Percentiles rank a stretch among this genome's conserved stretches.
Evolutionary conservation across 1,284 basidiomycete genomes (phyloP).

Genomic region (Ustanciosporium gigantosporum): DNA sequence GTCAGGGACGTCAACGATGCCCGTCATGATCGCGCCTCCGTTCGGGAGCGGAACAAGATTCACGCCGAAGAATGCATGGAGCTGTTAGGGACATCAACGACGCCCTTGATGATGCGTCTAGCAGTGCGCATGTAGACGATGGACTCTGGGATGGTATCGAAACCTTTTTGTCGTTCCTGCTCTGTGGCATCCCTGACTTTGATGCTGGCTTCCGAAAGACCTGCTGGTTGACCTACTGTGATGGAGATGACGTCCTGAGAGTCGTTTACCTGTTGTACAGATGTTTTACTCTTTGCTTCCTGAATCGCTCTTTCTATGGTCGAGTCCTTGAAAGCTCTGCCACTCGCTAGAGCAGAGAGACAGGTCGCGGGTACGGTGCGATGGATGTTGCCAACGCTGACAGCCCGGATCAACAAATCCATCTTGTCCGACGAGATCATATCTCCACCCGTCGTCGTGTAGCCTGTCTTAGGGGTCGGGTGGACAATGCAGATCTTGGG

Average conservation of each 20-base stretch:
- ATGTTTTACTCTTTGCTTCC: neutral
- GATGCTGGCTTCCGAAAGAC: constrained; percentile 44
- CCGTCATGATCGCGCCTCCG: too few relatives aligned
- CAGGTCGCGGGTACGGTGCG: constrained; percentile 54
- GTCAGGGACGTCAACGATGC: too few relatives aligned
- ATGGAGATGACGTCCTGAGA: constrained; percentile 19
- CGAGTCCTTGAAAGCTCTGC: constrained; percentile 27
- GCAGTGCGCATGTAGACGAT: constrained; percentile 53
- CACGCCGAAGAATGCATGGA: neutral
- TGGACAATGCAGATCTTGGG: constrained; percentile 59
- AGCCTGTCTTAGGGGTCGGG: constrained; percentile 18
- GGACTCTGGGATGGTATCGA: constrained; percentile 10
- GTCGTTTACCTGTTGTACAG: neutral
- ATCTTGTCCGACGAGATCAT: constrained; percentile 14
- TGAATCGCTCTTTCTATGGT: constrained; percentile 22
- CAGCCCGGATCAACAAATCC: constrained; percentile 49
- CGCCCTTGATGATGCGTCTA: constrained; percentile 47
- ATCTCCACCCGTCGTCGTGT: constrained; percentile 41
- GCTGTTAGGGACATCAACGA: constrained; percentile 18
- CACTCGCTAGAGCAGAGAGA: constrained; percentile 48
- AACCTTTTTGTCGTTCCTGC: neutral
- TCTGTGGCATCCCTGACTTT: constrained; percentile 2
- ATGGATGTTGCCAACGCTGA: constrained; percentile 54
- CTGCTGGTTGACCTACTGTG: constrained; percentile 56
- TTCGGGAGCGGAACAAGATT: neutral